Percentiles rank a stretch among this genome's conserved stretches.
These are phyloP conservation scores for Cucurbitaria berberidis DNA, from an alignment of 2,329 filamentous ascomycete species.

Conservation along the genomic window DNA sequence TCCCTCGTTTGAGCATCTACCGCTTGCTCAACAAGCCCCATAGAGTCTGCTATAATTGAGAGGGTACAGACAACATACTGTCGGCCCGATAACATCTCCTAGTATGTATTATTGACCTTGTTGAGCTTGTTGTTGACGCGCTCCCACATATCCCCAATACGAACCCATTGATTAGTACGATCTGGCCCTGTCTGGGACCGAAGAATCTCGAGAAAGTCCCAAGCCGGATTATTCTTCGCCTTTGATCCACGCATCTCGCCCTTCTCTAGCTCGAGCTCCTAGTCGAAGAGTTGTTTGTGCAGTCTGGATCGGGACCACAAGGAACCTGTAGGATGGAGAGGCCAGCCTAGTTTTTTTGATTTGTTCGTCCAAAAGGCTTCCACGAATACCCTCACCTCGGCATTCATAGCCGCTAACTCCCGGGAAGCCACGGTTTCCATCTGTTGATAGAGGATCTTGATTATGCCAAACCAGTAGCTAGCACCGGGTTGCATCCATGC, in stretches of 20 bases:
- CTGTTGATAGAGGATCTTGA: background rate
- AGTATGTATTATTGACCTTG: background rate
- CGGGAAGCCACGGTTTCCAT: background rate
- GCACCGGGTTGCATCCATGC: background rate
- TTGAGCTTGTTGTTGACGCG: background rate
- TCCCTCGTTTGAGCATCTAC: background rate
- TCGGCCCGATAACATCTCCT: background rate
- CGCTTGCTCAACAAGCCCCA: background rate
- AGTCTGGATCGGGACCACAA: background rate
- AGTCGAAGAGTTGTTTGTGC: background rate
- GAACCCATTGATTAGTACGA: background rate
- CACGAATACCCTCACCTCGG: background rate
- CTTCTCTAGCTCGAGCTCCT: slow-evolving; percentile 1
- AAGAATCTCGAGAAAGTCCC: background rate
- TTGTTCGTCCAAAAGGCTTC: background rate
- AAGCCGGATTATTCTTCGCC: background rate
- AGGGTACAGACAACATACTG: background rate
- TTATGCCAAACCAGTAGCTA: background rate
- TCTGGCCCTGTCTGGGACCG: background rate
- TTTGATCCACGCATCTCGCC: background rate
- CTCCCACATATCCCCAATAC: background rate
- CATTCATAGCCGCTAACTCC: background rate
- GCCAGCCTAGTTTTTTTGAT: background rate
- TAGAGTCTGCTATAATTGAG: background rate
- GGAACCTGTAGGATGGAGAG: background rate